Conservation (phyloP, 2,329 filamentous ascomycete species). For the Didymella pinodella region DNA sequence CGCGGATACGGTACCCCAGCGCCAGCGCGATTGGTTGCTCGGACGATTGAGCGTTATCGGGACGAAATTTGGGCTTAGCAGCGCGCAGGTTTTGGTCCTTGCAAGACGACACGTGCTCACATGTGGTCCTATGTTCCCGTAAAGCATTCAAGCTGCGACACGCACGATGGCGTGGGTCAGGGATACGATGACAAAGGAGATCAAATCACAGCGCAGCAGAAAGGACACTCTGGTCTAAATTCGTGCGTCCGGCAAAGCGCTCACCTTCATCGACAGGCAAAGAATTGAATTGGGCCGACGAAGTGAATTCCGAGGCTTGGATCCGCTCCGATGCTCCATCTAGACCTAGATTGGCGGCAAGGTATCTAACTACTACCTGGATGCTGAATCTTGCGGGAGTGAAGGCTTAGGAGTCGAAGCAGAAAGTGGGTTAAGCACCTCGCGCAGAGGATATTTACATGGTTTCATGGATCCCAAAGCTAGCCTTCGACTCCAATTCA, state of each 20-base stretch:
- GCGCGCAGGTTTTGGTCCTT: constrained; percentile 47
- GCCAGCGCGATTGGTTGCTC: constrained; percentile 49
- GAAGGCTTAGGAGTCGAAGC: too few relatives aligned
- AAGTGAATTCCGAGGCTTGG: background rate
- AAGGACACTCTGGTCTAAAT: too few relatives aligned
- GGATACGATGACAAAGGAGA: background rate
- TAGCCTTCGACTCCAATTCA: background rate
- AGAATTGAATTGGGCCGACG: background rate
- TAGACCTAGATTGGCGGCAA: background rate
- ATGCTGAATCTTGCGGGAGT: background rate
- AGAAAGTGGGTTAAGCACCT: too few relatives aligned
- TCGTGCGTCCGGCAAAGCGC: background rate
- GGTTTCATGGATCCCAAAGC: too few relatives aligned
- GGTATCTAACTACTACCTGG: background rate
- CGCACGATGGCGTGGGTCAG: background rate
- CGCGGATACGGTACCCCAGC: constrained; percentile 46
- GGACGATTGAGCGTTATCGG: constrained; percentile 50
- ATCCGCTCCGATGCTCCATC: background rate
- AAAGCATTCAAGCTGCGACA: background rate
- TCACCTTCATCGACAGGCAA: background rate
- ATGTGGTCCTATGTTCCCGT: constrained; percentile 49
- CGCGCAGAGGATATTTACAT: too few relatives aligned
- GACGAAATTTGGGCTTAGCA: constrained; percentile 47
- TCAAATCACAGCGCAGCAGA: background rate
- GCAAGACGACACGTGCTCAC: constrained; percentile 48